These are phyloP conservation scores for Colletotrichum salicis DNA, from an alignment of 2,329 filamentous ascomycete genomes.

Conservation along the genomic window DNA sequence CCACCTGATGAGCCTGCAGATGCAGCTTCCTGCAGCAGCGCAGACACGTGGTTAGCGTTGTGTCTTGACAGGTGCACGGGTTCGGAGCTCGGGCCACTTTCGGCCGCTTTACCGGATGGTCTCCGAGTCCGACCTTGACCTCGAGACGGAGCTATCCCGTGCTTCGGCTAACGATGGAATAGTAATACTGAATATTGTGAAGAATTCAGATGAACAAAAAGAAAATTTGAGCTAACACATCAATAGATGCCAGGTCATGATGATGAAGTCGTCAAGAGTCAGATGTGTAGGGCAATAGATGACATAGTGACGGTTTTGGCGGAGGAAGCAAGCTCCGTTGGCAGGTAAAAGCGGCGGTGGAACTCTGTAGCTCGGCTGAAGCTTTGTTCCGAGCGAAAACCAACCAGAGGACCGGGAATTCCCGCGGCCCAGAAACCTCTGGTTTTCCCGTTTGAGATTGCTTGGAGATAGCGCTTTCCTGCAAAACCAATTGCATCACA, in stretches of 20 bases:
- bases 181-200: neutral
- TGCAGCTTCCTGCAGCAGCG: neutral
- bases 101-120: neutral
- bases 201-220: rapidly evolving
- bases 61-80: constrained; percentile 12
- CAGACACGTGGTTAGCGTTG: constrained; percentile 11
- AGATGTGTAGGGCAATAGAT: neutral
- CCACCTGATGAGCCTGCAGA: constrained; percentile 12
- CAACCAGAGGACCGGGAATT: constrained; percentile 33
- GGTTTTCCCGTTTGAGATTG: constrained; percentile 34
- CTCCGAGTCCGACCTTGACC: neutral
- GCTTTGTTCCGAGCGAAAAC: constrained; percentile 31
- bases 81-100: constrained; percentile 3
- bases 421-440: constrained; percentile 34
- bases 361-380: constrained; percentile 25
- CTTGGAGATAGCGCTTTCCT: constrained; percentile 30
- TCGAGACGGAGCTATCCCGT: neutral
- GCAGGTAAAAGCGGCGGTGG: neutral
- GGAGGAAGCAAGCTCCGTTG: neutral
- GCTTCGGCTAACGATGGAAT: neutral
- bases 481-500: constrained; percentile 36
- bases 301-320: neutral
- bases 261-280: no score
- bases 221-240: no score
- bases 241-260: no score